Evolutionary conservation across 2,329 filamentous ascomycete genomes (phyloP).

Genomic region (Tetracladium maxilliforme): DNA sequence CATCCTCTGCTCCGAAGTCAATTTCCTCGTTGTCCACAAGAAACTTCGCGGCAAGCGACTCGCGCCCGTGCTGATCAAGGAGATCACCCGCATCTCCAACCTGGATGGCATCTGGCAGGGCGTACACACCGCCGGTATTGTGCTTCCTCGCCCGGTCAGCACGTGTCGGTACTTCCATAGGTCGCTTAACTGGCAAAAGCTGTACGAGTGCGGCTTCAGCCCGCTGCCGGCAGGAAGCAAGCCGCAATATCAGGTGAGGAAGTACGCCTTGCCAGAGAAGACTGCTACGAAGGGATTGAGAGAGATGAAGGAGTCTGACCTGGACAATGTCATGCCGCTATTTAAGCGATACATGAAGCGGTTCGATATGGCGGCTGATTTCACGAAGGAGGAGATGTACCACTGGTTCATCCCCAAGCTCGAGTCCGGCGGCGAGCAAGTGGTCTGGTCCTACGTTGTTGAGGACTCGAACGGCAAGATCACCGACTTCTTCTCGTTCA

Average conservation of each 20-base stretch:
- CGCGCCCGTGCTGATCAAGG: conserved; percentile 89
- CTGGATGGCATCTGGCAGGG: conserved; percentile 80
- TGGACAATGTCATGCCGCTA: conserved; percentile 60
- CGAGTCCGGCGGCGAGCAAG: conserved; percentile 51
- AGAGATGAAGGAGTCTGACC: conserved; percentile 64
- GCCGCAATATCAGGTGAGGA: conserved; percentile 69
- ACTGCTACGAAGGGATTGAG: conserved; percentile 65
- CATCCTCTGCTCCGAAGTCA: conserved; percentile 79
- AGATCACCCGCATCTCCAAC: conserved; percentile 89
- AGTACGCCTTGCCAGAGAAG: conserved; percentile 66
- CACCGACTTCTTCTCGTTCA: conserved; percentile 96
- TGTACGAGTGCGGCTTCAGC: conserved; percentile 90
- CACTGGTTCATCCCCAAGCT: conserved; percentile 78
- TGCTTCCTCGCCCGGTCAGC: conserved; percentile 82
- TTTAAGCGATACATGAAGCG: conserved; percentile 64
- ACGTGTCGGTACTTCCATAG: conserved; percentile 94
- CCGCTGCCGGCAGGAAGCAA: conserved; percentile 74
- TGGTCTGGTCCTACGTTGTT: conserved; percentile 88
- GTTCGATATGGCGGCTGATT: conserved; percentile 75
- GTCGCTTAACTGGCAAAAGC: conserved; percentile 86
- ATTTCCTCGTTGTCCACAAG: conserved; percentile 97
- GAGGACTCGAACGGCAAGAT: conserved; percentile 65
- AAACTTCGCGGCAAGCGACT: conserved; percentile 89
- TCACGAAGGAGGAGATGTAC: conserved; percentile 63
- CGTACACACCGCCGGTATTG: conserved; percentile 85